These are phyloP conservation scores for Aspergillus ochraceus DNA, from an alignment of 2,329 filamentous ascomycete genomes.

Conservation along the genomic window DNA sequence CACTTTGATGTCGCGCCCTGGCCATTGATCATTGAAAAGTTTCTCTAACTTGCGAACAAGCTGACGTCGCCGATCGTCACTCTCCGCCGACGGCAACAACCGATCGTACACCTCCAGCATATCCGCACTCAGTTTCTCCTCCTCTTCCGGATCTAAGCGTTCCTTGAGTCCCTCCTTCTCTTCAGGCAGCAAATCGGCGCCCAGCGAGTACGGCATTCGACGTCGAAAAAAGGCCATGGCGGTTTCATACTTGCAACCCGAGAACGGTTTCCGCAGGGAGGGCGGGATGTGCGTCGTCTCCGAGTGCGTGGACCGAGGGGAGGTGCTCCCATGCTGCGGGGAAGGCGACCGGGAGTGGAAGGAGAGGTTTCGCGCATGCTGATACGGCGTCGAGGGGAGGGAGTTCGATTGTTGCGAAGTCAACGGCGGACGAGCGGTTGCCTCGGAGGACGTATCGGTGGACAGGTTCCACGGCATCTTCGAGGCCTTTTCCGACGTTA, in stretches of 20 bases:
- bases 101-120: conserved; percentile 83
- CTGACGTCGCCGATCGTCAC: conserved; percentile 71
- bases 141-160: conserved; percentile 69
- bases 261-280: conserved; percentile 65
- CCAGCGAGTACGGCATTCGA: conserved; percentile 88
- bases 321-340: conserved; percentile 74
- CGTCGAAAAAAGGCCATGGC: conserved; percentile 77
- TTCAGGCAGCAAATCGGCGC: conserved; percentile 74
- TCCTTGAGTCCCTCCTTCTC: conserved; percentile 69
- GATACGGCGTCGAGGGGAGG: conserved; percentile 89
- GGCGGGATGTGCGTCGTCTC: conserved; percentile 77
- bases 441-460: conserved; percentile 35
- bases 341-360: conserved; percentile 79
- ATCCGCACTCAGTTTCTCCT: conserved; percentile 72
- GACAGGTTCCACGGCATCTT: conserved; percentile 44
- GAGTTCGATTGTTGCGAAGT: conserved; percentile 75
- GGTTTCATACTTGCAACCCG: conserved; percentile 85
- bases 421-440: conserved; percentile 50
- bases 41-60: conserved; percentile 86
- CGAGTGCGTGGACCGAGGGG: conserved; percentile 85
- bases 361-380: conserved; percentile 79
- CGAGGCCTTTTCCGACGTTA: conserved; percentile 41
- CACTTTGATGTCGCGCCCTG: conserved; percentile 83
- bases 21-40: conserved; percentile 88
- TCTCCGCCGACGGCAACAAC: conserved; percentile 78